phyloP scores from a whole-genome alignment of 371 early-diverging fungal genomes.

The Apophysomyces variabilis region DNA sequence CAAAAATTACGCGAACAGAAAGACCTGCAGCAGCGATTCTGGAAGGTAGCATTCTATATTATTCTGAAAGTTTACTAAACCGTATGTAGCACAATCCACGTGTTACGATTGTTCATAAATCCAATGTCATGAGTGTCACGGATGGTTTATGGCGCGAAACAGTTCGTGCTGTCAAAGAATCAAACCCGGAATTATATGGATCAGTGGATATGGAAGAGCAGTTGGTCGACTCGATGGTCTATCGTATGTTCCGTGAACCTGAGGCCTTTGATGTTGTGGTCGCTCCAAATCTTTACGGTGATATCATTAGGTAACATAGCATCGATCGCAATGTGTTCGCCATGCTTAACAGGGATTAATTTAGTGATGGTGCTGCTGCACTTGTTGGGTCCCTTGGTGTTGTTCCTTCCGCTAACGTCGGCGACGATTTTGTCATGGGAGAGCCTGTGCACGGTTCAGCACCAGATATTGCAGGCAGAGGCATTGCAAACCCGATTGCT shows the following conservation, averaged over 20 bases:
- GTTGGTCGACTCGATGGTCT: conserved; percentile 96
- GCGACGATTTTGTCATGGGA: conserved; percentile 90
- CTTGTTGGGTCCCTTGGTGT: conserved; percentile 93
- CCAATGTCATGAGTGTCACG: conserved; percentile 90
- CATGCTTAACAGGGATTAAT: neutral
- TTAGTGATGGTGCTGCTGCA: conserved; percentile 92
- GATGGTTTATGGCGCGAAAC: conserved; percentile 96
- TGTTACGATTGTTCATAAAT: conserved; percentile 96
- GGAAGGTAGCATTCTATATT: conserved; percentile 48
- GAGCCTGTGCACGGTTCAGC: conserved; percentile 97
- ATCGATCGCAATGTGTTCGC: neutral
- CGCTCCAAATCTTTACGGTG: conserved; percentile 96
- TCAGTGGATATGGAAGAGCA: conserved; percentile 88
- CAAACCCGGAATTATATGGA: conserved; percentile 57
- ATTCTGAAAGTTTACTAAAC: neutral
- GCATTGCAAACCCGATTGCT: conserved; percentile 94
- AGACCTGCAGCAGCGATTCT: conserved; percentile 61
- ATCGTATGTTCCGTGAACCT: conserved; percentile 96
- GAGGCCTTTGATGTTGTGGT: conserved; percentile 93
- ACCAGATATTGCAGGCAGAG: conserved; percentile 95
- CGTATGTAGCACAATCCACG: conserved; percentile 60
- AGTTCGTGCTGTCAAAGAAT: conserved; percentile 74
- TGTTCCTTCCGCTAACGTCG: conserved; percentile 94
- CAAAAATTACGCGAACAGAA: conserved; percentile 68
- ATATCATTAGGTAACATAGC: conserved; percentile 76